Evolutionary conservation across 1,284 basidiomycete genomes (phyloP).

Genomic region (Omphalotus olearius): DNA sequence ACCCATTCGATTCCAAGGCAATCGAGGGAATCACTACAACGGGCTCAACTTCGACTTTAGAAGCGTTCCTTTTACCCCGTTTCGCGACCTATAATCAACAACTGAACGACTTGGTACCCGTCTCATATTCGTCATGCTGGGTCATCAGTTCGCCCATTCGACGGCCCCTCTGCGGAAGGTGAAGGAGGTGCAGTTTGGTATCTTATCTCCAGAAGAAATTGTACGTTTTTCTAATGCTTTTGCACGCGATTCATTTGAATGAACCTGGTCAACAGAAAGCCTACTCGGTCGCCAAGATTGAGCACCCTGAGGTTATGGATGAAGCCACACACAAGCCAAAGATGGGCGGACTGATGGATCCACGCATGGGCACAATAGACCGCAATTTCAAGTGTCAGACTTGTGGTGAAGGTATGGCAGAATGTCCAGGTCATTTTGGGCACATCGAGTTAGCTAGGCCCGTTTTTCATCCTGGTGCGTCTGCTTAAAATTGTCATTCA

Average conservation of each 20-base stretch:
- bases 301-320: slow-evolving; percentile 98
- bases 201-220: slow-evolving; percentile 99
- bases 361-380: slow-evolving; percentile 97
- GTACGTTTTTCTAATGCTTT: slow-evolving; percentile 46
- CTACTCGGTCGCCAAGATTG: slow-evolving; percentile 96
- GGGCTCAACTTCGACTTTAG: not conserved
- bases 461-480: slow-evolving; percentile 92
- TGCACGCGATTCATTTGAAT: slow-evolving; percentile 12
- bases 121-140: slow-evolving; percentile 52
- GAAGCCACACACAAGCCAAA: slow-evolving; percentile 87
- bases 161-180: slow-evolving; percentile 92
- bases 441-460: slow-evolving; percentile 97
- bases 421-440: slow-evolving; percentile 98
- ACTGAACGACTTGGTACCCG: not conserved
- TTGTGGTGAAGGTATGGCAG: slow-evolving; percentile 97
- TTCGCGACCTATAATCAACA: not conserved
- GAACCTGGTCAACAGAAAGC: slow-evolving; percentile 70
- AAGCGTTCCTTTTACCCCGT: not conserved
- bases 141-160: slow-evolving; percentile 86
- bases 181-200: slow-evolving; percentile 98
- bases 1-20: not conserved
- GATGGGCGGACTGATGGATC: slow-evolving; percentile 94
- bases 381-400: slow-evolving; percentile 99
- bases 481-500: not conserved
- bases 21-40: not conserved